Evolutionary conservation across 371 early-diverging fungal genomes (phyloP), one percentile per base, ranked within the genome.

Genomic region (Circinella umbellata): DNA sequence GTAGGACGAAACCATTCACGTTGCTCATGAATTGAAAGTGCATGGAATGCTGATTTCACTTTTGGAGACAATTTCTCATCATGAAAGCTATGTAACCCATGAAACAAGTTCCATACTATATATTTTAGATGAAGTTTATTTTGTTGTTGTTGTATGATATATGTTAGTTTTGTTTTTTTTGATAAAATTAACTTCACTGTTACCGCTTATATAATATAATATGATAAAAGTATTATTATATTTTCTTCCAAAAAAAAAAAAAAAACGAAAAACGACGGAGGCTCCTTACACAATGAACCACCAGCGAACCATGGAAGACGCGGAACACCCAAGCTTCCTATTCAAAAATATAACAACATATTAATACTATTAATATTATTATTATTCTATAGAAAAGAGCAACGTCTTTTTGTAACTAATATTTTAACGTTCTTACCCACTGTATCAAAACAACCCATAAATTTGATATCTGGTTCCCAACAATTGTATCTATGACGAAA

Each of bases 371-470:
- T 27, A 27, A 2, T 27, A 27, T 27, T 27, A 27, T 27, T 27
- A 27, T 27, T 27, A 27, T 27, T 1, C 27, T 2, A 27, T 27
- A 27, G 2, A 27, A 27, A 27, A 27, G 27, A 27, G 27, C 27
- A 27, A 27, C 27, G 2, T 27, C 0, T 27, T 27, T 27, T 27
- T 27, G 2, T 1, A 27, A 27, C 27, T 27, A 20, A 14, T 8
- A 61, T 37, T 4, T n/a, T 1, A 14, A 10, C 10, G 18, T 18
- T 27, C 27, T 67, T 67, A 3, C 81, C 81, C 1, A 81, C 81
- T 0, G 81, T 81, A 72, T 81, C 81, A 69, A 78, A 78, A 53
- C 81, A 81, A 0, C 79, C 81, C 47, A 81, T 42, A 36, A 81
- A 81, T 34, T 73, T 63, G 15, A 81, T 78, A 4, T 42, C 42